These are phyloP conservation scores for Ceriops tagal DNA, from an alignment of 345 rosid species.

Conservation along the genomic window DNA sequence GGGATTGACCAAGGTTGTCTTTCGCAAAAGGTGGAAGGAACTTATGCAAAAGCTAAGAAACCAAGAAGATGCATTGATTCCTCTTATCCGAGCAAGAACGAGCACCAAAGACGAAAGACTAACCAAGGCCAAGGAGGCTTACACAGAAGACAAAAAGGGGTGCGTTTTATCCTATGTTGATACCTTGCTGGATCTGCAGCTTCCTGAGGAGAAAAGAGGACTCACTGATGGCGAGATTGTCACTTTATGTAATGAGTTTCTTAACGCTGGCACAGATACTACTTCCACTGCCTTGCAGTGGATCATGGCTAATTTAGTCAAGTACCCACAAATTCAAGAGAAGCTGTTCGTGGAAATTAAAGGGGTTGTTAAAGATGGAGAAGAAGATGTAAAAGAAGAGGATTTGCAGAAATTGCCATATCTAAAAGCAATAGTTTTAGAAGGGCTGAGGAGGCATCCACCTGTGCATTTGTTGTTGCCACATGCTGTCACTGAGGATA, in stretches of 20 bases:
- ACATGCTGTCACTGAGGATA: slow-evolving; percentile 15
- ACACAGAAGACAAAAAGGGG: background rate
- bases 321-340: slow-evolving; percentile 18
- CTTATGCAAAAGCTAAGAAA: background rate
- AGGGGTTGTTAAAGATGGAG: background rate
- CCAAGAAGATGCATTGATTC: slow-evolving; percentile 8
- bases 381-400: slow-evolving; percentile 10
- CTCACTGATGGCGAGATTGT: slow-evolving; percentile 8
- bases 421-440: slow-evolving; percentile 14
- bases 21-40: slow-evolving; percentile 15
- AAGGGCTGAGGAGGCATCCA: slow-evolving; percentile 20
- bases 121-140: background rate
- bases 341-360: slow-evolving; percentile 14
- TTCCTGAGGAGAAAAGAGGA: slow-evolving; percentile 20
- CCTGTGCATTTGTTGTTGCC: slow-evolving; percentile 12
- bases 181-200: slow-evolving; percentile 16
- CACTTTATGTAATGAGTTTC: slow-evolving; percentile 14
- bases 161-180: slow-evolving; percentile 8
- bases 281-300: slow-evolving; percentile 17
- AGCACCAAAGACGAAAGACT: background rate
- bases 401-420: slow-evolving; percentile 13
- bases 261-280: slow-evolving; percentile 16
- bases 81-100: slow-evolving; percentile 16
- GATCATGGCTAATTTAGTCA: slow-evolving; percentile 23
- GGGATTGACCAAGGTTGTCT: slow-evolving; percentile 6